Conservation (phyloP, 768 basidiomycete species). For the Pleurotus tuber-regium region DNA sequence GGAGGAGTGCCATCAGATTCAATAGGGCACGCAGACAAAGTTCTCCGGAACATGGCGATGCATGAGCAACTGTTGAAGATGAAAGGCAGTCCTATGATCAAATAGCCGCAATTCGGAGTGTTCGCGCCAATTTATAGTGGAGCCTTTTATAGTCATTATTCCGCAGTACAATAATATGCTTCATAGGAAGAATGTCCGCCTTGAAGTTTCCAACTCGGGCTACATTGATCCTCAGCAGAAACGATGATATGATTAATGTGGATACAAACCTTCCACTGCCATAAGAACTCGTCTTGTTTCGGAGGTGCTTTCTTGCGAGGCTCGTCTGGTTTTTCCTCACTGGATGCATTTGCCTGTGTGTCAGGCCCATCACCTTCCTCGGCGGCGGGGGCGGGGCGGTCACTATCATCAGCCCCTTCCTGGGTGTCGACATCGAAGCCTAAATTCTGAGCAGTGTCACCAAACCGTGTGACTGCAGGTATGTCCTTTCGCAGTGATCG, state of each 20-base stretch:
- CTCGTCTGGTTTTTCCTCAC: constrained; percentile 15
- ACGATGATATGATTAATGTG: neutral
- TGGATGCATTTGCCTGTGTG: constrained; percentile 18
- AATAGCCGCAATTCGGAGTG: too few relatives aligned
- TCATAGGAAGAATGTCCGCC: constrained; percentile 88
- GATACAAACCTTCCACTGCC: constrained; percentile 83
- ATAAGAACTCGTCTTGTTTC: constrained; percentile 75
- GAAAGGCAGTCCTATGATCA: too few relatives aligned
- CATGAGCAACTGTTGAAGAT: too few relatives aligned
- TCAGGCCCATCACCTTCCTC: constrained; percentile 16
- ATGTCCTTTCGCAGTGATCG: constrained; percentile 86
- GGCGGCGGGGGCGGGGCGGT: too few relatives aligned
- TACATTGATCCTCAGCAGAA: constrained; percentile 27
- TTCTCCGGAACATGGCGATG: too few relatives aligned
- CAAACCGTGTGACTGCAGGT: constrained; percentile 73
- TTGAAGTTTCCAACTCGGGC: constrained; percentile 92
- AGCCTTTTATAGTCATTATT: too few relatives aligned
- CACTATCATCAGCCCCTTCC: constrained; percentile 24
- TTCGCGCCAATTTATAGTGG: too few relatives aligned
- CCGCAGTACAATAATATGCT: too few relatives aligned
- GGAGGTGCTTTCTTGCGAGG: constrained; percentile 46
- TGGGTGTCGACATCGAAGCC: constrained; percentile 48
- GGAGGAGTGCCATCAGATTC: too few relatives aligned
- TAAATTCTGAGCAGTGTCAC: constrained; percentile 57
- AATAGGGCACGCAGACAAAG: too few relatives aligned